These are phyloP conservation scores for Colletotrichum cordylinicola DNA, from an alignment of 2,329 filamentous ascomycete genomes.

Conservation along the genomic window DNA sequence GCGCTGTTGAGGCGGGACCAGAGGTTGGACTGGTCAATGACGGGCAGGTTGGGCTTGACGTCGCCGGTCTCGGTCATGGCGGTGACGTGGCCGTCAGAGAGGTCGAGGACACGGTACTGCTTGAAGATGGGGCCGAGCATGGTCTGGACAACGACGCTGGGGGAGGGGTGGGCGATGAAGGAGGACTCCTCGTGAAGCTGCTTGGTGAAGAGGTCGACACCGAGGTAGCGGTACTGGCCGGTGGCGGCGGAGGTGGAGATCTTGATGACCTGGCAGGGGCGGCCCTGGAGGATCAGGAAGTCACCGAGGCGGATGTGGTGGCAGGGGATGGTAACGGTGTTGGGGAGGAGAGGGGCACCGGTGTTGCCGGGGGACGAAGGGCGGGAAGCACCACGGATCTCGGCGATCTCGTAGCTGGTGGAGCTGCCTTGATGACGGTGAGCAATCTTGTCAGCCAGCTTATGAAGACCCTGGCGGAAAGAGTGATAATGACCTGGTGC, in stretches of 20 bases:
- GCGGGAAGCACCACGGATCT: constrained; percentile 47
- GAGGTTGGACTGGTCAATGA: constrained; percentile 94
- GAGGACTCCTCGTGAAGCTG: constrained; percentile 98
- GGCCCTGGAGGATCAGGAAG: constrained; percentile 97
- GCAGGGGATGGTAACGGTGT: constrained; percentile 98
- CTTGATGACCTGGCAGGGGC: constrained; percentile 99
- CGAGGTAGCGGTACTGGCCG: constrained; percentile 99
- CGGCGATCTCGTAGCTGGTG: constrained; percentile 48
- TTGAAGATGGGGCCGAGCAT: constrained; percentile 99
- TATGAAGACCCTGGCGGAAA: constrained; percentile 61
- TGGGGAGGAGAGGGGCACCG: constrained; percentile 55
- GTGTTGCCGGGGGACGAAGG: constrained; percentile 35
- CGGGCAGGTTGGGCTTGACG: constrained; percentile 93
- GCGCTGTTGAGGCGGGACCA: constrained; percentile 80
- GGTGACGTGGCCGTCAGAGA: constrained; percentile 85
- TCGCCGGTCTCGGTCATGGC: constrained; percentile 99
- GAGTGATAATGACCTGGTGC: constrained; percentile 63
- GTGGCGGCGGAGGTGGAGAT: constrained; percentile 98
- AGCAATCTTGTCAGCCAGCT: constrained; percentile 61
- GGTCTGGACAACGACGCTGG: constrained; percentile 97
- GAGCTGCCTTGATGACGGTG: constrained; percentile 50
- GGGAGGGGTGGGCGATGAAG: constrained; percentile 95
- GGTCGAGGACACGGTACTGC: constrained; percentile 99
- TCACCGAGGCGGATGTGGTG: constrained; percentile 99
- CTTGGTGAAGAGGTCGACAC: constrained; percentile 99